Evolutionary conservation across 1,284 basidiomycete species (phyloP), one percentile per base, ranked within the genome.

Genomic region (Kalmanozyma brasiliensis): DNA sequence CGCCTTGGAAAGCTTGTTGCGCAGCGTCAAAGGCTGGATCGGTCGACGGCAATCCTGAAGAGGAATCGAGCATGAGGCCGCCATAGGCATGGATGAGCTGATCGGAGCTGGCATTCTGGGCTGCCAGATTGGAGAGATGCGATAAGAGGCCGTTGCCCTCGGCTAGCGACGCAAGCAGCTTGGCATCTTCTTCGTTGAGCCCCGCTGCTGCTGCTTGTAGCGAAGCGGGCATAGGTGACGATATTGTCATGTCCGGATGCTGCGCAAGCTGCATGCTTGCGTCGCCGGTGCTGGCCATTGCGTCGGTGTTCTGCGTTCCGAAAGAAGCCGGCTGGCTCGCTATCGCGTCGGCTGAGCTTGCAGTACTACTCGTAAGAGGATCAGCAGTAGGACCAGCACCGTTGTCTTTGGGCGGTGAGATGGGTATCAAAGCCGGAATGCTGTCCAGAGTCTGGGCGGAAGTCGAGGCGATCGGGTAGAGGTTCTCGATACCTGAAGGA

Each of bases 101-200:
- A 23, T 47, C 38, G 32, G 55, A 53, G 23, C 33, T 52, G 11
- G 47, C 60, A 14, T 59, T 59, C 37, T 56, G 60, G 8, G 60
- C 62, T 6, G 62, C 62, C 1, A 64, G 34, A 11, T 53, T 58
- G 45, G 65, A 62, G 26, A 68, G 65, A 14, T 68, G 59, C 17
- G 42, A 44, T 14, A 69, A 46, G 37, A 73, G 48, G 17, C 66
- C 62, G 34, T 70, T 65, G 8, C 66, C 66, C 40, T 65, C 62
- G 24, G 71, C 65, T 22, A 73, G 44, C 1, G 71, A 74, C 4
- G 70, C 74, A 4, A 74, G 41, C n/a, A 74, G 55, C 58, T 68
- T 63, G 17, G 74, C 74, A 55, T 76, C 68, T 29, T 72, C 68
- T 38, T 74, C 73, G 20, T 72, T 71, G 22, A 71, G 58, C 22